Base-by-base conservation (phyloP, 164 flowering plant species). In the Umbellularia californica region DNA sequence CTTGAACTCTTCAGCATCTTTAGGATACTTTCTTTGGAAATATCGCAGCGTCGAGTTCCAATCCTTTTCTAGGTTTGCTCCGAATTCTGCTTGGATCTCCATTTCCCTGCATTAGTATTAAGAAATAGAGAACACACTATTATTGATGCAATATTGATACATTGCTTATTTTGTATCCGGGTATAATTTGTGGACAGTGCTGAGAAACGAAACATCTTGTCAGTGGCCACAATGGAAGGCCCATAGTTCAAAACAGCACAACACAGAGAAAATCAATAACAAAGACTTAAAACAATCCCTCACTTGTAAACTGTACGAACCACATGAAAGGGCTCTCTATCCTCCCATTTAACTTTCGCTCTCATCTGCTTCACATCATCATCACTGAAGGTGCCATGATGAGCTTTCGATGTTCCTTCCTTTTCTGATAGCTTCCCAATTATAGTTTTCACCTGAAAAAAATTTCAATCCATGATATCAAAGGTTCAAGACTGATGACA, bases 341-440 rank as follows among this genome's bases (percentile, higher is more conserved):
- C 82, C 19, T 67, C 78, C 90, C 89, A 88, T 3, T 80, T 79
- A 76, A 88, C 84, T 60, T 77, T 87, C 51, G 79, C 69, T 69
- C 78, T 81, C 85, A 83, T 87, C 64, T 78, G 70, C 73, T 79
- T 82, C 64, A 76, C 78, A 67, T 85, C 88, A 20, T 82, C 83
- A 7, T 82, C 87, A 27, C 80, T 82, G 60, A 88, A 86, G 9
- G 79, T 81, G 15, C 91, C 88, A 69, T 86, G 88, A 77, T 88
- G 89, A 35, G 89, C 88, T 76, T 84, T 85, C 2, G 86, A 84
- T 24, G 85, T 88, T 50, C 88, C 88, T 81, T 86, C 85, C 68
- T 86, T 86, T 63, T 50, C 28, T 10, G 89, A 88, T 73, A 86
- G 73, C 75, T 77, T 86, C 58, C 91, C 91, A 51, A 88, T 85